Evolutionary conservation across 306 rosid genomes (phyloP), one percentile per base, ranked within the genome.

Genomic region (Vigna trinervia): DNA sequence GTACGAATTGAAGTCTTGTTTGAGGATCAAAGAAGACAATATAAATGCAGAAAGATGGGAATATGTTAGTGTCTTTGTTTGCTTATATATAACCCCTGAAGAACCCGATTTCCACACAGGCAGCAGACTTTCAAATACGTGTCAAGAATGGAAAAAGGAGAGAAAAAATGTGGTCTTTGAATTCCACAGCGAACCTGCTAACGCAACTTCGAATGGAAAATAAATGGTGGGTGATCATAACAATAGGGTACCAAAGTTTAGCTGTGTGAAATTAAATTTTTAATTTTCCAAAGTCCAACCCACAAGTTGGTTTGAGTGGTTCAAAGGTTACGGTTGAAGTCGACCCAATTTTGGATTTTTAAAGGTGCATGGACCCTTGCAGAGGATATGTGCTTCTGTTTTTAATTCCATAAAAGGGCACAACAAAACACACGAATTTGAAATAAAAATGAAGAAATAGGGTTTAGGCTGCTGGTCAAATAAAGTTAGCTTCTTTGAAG

Each of bases 281-380:
- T 11, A 34, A 15, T 26, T 20, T 52, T 73, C 11, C 17, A 45
- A 34, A 81, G 90, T 89, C 85, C 82, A 88, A 77, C 14, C 28
- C 96, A 90, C 88, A 89, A 86, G 86, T 7, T 67, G 20, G 53
- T 80, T 91, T 82, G 91, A 85, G 74, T 38, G 10, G 58, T 87
- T 89, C 95, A 88, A 90, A 83, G 85, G 69, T 69, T 74, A 79
- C 75, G 71, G 12, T 68, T 43, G 76, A 57, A 71, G 0, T 22
- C 15, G 19, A 26, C 12, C 4, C 2, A 4, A 3, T 52, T 74
- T 53, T 48, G 30, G 53, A 2, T 58, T 59, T 59, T 28, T 26
- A 8, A 34, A 61, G 13, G 68, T 32, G 1, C 23, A 34, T 61
- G 3, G 68, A 15, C 68, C 23, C 68, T 30, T 61, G 4, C 30